A percentile compares a stretch with the other conserved stretches of the same genome.
Evolutionary conservation across 2,329 filamentous ascomycete species (phyloP).

Genomic region (Sarocladiaceae sp.): DNA sequence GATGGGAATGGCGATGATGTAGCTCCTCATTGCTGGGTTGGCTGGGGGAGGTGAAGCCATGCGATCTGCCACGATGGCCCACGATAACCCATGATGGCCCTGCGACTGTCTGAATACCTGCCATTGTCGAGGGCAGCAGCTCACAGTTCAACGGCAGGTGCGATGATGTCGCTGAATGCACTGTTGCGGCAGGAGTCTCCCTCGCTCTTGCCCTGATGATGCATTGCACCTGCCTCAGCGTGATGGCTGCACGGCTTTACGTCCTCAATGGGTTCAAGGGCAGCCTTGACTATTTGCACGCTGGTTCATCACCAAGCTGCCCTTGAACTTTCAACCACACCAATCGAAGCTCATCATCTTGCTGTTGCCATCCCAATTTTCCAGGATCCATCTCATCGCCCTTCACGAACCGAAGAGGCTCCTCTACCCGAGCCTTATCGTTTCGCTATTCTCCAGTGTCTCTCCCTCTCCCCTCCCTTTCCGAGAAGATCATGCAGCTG

Average conservation of each 20-base stretch:
- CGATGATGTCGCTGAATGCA: slow-evolving; percentile 6
- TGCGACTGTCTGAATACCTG: too few species aligned
- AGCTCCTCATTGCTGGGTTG: background rate
- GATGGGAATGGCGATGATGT: slow-evolving; percentile 4
- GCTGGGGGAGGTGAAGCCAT: background rate
- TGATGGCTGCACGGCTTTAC: background rate
- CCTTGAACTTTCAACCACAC: background rate
- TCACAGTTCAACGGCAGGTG: background rate
- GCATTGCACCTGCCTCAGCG: background rate
- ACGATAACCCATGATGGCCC: too few species aligned
- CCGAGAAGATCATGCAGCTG: background rate
- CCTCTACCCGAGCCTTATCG: background rate
- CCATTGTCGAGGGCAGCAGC: too few species aligned
- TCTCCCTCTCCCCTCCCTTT: background rate
- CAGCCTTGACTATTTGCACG: too few species aligned
- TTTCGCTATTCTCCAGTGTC: background rate
- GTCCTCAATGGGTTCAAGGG: background rate
- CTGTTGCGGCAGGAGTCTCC: slow-evolving; percentile 5
- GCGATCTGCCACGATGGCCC: too few species aligned
- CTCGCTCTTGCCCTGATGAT: slow-evolving; percentile 1
- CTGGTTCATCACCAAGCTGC: too few species aligned
- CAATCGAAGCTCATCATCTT: background rate
- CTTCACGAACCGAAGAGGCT: background rate
- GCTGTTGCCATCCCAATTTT: background rate
- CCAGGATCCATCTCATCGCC: background rate